A percentile compares a stretch with the other conserved stretches of the same genome.
Conservation (phyloP, 371 early-diverging fungal genomes). For the Mortierella sp. region DNA sequence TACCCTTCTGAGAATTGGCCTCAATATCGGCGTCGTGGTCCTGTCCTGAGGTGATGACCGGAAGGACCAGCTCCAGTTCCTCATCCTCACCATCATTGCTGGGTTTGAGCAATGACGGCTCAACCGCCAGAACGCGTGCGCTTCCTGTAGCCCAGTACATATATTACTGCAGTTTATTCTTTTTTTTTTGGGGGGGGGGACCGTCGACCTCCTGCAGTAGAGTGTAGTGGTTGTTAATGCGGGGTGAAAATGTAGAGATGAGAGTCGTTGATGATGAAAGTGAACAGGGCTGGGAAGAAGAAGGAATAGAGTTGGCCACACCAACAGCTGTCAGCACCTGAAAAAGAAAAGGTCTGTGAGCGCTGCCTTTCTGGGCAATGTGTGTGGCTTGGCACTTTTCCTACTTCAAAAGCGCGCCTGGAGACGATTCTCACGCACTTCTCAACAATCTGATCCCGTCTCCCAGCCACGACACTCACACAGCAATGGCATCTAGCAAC, state of each 20-base stretch:
- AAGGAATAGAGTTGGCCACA: not conserved
- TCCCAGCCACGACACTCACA: not conserved
- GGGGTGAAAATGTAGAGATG: not conserved
- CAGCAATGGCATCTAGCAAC: conserved; percentile 32
- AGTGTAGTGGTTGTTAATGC: not conserved
- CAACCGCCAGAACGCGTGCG: conserved; percentile 55
- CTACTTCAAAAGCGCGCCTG: not conserved
- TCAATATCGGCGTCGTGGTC: conserved; percentile 34
- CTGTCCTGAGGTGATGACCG: conserved; percentile 49
- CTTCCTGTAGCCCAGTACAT: conserved; percentile 59
- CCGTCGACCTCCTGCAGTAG: not conserved
- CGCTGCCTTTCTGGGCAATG: not conserved
- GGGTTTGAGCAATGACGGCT: conserved; percentile 50
- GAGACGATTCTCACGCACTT: not conserved
- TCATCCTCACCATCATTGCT: conserved; percentile 51
- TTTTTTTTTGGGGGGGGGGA: no score
- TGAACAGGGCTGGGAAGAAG: not conserved
- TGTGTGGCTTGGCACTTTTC: conserved; percentile 1
- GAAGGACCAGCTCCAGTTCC: conserved; percentile 53
- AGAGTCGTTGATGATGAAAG: not conserved
- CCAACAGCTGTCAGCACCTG: not conserved
- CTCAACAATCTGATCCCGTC: not conserved
- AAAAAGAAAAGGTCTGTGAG: not conserved
- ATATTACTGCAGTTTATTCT: not conserved
- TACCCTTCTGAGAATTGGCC: conserved; percentile 38